Evolutionary conservation across 2,329 filamentous ascomycete species (phyloP).

Genomic region (Pezicula carpinea): DNA sequence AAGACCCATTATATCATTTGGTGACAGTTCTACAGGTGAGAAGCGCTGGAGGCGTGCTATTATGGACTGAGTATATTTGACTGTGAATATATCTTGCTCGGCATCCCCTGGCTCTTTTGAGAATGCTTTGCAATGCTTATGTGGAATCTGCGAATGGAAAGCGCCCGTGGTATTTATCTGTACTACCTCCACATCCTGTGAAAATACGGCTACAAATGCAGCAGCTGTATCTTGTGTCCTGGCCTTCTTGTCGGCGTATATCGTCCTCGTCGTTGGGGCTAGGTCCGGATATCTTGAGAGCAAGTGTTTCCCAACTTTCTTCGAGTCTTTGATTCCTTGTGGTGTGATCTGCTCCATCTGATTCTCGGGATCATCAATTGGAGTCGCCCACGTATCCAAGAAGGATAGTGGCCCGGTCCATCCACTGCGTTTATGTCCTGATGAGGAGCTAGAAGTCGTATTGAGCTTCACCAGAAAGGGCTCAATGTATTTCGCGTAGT

Average conservation of each 20-base stretch:
- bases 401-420: constrained; percentile 23
- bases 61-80: constrained; percentile 56
- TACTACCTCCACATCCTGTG: constrained; percentile 23
- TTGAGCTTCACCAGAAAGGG: constrained; percentile 53
- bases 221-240: constrained; percentile 26
- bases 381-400: constrained; percentile 23
- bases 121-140: constrained; percentile 58
- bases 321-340: constrained; percentile 23
- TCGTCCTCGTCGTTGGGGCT: constrained; percentile 23
- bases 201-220: constrained; percentile 22
- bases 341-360: constrained; percentile 26
- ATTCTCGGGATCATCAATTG: constrained; percentile 25
- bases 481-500: constrained; percentile 52
- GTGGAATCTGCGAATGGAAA: constrained; percentile 24
- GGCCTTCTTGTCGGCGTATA: constrained; percentile 26
- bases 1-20: constrained; percentile 59
- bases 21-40: constrained; percentile 58
- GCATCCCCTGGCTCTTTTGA: constrained; percentile 24
- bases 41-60: constrained; percentile 48
- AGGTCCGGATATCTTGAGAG: constrained; percentile 23
- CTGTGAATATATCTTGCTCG: constrained; percentile 33
- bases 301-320: constrained; percentile 24
- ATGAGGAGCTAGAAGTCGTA: constrained; percentile 35
- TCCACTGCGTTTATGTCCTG: constrained; percentile 16
- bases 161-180: constrained; percentile 50